Base-by-base conservation (phyloP, 2,329 filamentous ascomycete genomes). In the Neofusicoccum umdonicola region DNA sequence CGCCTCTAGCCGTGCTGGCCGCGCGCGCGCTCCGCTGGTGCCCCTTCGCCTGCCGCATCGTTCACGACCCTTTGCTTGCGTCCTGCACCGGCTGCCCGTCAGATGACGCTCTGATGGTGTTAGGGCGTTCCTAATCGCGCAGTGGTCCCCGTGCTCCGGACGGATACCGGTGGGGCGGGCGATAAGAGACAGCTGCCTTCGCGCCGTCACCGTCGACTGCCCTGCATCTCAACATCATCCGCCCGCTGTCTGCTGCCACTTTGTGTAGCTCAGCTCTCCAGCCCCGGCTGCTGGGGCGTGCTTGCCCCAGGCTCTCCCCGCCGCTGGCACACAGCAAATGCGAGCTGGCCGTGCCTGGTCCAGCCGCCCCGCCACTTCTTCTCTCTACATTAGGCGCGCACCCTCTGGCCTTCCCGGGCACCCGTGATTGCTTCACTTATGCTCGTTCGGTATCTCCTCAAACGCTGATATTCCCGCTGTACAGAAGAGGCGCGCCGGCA, bases 81-180 rank as follows among this genome's bases (percentile, higher is more conserved):
- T 15, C 15, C 50, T 27, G n/a, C 42, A 17, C 11, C 41, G 15
- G 15, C 41, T 7, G 41, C 41, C 41, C 41, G 56, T 60, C 56
- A 60, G 56, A 60, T 60, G 56, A 60, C 56, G 56, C 56, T 47
- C 41, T 15, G 42, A 60, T 22, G 42, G 27, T 60, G 56, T 22
- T 60, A 60, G 56, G 56, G 42, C 42, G 42, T 47, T 47, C 56
- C 56, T 15, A 60, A 60, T 47, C 56, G 56, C 56, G 56, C 56
- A 60, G 56, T 35, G 56, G 41, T 60, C 41, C 56, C 56, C 56
- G 56, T 60, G 56, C 56, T 60, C 56, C 41, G 41, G 31, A 58
- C 41, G 54, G 54, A 45, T 58, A 45, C 27, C 56, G 41, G 56
- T 60, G 56, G 56, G 56, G 56, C 41, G 39, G 19, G 56, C 56